phyloP scores from a whole-genome alignment of 352 stramenopile species.

The Phytophthora palmivora region DNA sequence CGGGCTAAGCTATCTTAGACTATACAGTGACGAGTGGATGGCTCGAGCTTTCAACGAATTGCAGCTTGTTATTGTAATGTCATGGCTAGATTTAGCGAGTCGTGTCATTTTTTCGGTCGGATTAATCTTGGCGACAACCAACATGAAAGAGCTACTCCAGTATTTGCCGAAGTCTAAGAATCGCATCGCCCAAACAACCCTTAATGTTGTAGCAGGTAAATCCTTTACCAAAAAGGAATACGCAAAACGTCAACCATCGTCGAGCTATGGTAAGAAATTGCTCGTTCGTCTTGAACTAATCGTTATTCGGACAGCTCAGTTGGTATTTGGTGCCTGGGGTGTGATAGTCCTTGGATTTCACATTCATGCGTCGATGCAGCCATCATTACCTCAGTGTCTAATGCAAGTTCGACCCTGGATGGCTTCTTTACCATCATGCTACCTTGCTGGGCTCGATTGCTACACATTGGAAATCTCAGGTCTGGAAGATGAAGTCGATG shows the following conservation, averaged over 20 bases:
- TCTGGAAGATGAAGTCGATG: slow-evolving; percentile 21
- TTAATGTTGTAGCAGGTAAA: no score
- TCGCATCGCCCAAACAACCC: neutral
- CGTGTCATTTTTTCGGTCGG: slow-evolving; percentile 27
- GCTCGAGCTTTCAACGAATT: slow-evolving; percentile 32
- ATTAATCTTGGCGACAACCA: slow-evolving; percentile 17
- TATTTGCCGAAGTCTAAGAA: no score
- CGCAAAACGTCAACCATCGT: no score
- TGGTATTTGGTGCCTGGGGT: slow-evolving; percentile 22
- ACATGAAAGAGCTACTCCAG: slow-evolving; percentile 28
- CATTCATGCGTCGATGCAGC: slow-evolving; percentile 16
- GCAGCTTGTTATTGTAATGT: slow-evolving; percentile 32
- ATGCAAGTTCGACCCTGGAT: slow-evolving; percentile 42
- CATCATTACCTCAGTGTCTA: slow-evolving; percentile 19
- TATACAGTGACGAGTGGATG: slow-evolving; percentile 34
- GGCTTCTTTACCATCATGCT: slow-evolving; percentile 35
- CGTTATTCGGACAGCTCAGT: slow-evolving; percentile 14
- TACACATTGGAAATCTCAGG: slow-evolving; percentile 14
- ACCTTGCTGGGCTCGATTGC: slow-evolving; percentile 41
- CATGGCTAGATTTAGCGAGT: slow-evolving; percentile 32
- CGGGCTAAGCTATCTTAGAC: slow-evolving; percentile 6
- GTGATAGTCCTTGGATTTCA: slow-evolving; percentile 24
- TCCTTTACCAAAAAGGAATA: no score
- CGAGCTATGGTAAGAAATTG: no score
- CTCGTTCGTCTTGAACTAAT: no score